Evolutionary conservation across 768 basidiomycete species (phyloP).

Genomic region (Cyclocybe aegerita): DNA sequence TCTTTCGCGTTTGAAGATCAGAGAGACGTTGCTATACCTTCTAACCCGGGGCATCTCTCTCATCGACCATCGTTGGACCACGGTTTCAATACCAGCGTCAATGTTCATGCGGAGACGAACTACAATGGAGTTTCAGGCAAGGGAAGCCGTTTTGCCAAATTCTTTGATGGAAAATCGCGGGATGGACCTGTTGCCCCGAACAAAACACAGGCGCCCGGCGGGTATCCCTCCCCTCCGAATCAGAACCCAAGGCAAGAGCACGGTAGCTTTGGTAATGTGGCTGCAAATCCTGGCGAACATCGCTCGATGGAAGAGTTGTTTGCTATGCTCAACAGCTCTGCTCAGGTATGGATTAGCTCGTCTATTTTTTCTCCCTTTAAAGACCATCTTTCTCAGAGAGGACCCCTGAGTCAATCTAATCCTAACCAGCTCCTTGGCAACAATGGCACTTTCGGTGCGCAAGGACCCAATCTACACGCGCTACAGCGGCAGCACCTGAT

Average conservation of each 20-base stretch:
- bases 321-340: slow-evolving; percentile 75
- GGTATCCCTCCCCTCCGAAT: slow-evolving; percentile 43
- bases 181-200: slow-evolving; percentile 33
- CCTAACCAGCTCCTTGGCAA: slow-evolving; percentile 19
- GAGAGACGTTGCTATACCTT: slow-evolving; percentile 9
- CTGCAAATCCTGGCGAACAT: slow-evolving; percentile 43
- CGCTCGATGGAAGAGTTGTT: slow-evolving; percentile 79
- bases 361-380: background rate
- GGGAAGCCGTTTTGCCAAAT: slow-evolving; percentile 85
- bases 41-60: slow-evolving; percentile 6
- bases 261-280: slow-evolving; percentile 29
- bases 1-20: slow-evolving; percentile 14
- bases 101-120: slow-evolving; percentile 22
- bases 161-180: slow-evolving; percentile 74
- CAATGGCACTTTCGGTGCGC: slow-evolving; percentile 31
- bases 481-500: slow-evolving; percentile 43
- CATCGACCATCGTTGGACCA: slow-evolving; percentile 22
- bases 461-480: slow-evolving; percentile 36
- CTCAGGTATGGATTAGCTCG: slow-evolving; percentile 53
- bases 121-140: slow-evolving; percentile 52
- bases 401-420: slow-evolving; percentile 23
- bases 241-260: slow-evolving; percentile 49
- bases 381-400: slow-evolving; percentile 27
- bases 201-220: slow-evolving; percentile 37
- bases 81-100: slow-evolving; percentile 15